Percentiles rank a stretch among this genome's conserved stretches.
phyloP scores from a whole-genome alignment of 352 stramenopile genomes.

The Vaucheria bursata region DNA sequence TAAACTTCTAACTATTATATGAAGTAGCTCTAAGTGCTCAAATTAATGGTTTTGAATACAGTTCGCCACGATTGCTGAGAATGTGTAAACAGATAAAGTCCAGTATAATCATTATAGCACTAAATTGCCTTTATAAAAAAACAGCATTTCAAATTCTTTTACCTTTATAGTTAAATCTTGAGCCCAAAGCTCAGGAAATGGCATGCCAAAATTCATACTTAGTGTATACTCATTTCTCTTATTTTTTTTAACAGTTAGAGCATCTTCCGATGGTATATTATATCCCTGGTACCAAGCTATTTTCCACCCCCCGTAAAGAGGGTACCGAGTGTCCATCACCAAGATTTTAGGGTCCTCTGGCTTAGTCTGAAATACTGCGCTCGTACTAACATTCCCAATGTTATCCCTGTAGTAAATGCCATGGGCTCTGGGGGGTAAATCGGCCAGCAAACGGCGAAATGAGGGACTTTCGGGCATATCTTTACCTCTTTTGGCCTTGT shows the following conservation, averaged over 20 bases:
- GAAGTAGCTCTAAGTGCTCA: no score
- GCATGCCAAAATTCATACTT: slow-evolving; percentile 50
- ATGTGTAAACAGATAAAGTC: no score
- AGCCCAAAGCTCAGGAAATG: slow-evolving; percentile 44
- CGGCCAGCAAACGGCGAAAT: slow-evolving; percentile 38
- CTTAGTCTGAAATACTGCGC: slow-evolving; percentile 17
- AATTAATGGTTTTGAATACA: no score
- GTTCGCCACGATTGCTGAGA: no score
- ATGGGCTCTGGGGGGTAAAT: slow-evolving; percentile 38
- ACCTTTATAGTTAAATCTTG: slow-evolving; percentile 51
- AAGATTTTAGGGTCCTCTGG: slow-evolving; percentile 24
- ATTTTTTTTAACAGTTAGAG: slow-evolving; percentile 8
- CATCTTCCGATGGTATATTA: slow-evolving; percentile 29
- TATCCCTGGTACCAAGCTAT: slow-evolving; percentile 54
- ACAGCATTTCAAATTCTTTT: no score
- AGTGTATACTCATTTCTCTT: slow-evolving; percentile 39
- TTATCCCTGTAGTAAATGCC: slow-evolving; percentile 55
- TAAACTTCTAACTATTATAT: no score
- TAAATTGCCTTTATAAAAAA: no score
- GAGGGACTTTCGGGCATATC: slow-evolving; percentile 12
- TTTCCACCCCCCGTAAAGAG: slow-evolving; percentile 53
- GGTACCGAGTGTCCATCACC: slow-evolving; percentile 48
- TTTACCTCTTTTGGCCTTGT: slow-evolving; percentile 23
- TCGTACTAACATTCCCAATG: slow-evolving; percentile 53
- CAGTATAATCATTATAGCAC: no score